A percentile compares a stretch with the other conserved stretches of the same genome.
phyloP scores from a whole-genome alignment of 768 basidiomycete genomes.

The Ramaria sp. region DNA sequence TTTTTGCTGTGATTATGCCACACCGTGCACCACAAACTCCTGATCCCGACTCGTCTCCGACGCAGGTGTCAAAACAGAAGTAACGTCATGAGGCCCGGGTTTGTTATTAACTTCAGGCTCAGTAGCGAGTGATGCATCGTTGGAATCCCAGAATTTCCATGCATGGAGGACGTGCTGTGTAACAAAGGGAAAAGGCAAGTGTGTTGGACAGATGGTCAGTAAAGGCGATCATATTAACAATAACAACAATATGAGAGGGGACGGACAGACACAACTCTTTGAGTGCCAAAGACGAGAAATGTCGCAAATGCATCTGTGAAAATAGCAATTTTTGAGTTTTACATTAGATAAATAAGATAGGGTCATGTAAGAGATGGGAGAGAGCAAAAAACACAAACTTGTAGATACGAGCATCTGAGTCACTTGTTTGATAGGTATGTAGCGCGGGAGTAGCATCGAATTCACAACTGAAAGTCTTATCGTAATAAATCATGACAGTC shows the following conservation, averaged over 20 bases:
- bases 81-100: too few relatives aligned
- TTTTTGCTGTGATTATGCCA: too few relatives aligned
- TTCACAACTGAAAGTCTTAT: not conserved
- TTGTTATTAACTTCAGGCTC: not conserved
- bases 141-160: not conserved
- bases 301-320: not conserved
- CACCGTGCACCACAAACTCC: too few relatives aligned
- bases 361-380: too few relatives aligned
- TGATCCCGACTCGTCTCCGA: too few relatives aligned
- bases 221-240: not conserved
- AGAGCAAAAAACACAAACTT: not conserved
- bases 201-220: too few relatives aligned
- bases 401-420: not conserved
- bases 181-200: too few relatives aligned
- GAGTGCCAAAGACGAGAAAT: not conserved
- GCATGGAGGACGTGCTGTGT: not conserved
- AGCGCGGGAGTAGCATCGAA: not conserved
- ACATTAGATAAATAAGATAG: too few relatives aligned
- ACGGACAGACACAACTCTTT: not conserved
- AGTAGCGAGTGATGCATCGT: too few relatives aligned
- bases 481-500: too few relatives aligned
- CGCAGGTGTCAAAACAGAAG: too few relatives aligned
- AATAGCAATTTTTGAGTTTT: not conserved
- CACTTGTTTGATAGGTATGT: not conserved
- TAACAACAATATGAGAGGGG: not conserved